Evolutionary conservation across 2,329 filamentous ascomycete genomes (phyloP), one percentile per base, ranked within the genome.

Genomic region (Podosphaera aphanis): DNA sequence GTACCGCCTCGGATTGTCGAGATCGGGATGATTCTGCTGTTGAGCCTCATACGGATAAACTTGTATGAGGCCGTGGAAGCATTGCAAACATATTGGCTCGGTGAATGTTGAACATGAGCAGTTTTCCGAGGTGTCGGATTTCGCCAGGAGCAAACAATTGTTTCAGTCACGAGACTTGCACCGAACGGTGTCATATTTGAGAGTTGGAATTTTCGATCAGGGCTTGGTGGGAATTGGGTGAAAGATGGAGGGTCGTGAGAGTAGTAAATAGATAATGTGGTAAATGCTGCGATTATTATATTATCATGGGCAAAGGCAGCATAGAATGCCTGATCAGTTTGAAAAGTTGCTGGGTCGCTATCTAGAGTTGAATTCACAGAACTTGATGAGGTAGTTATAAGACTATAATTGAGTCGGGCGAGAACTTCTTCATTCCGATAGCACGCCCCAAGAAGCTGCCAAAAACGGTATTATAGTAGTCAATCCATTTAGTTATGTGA

Each of bases 221-320:
- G 59, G 53, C 62, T 58, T 3, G 62, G 65, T 18, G 65, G 65
- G 52, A 56, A 66, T 41, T 62, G 51, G 0, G 57, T 61, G 13
- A 69, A 54, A 41, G 55, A 58, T 1, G 67, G 66, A 1, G 66
- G 53, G 8, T 68, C 64, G 19, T 63, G 63, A 59, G 73, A 67
- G 53, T 73, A 71, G 50, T 73, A 66, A 20, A 74, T 50, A 11
- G 66, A 68, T 56, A 73, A 62, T 2, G 70, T 68, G 0, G 67
- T 63, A 11, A 73, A 58, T 5, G 86, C 71, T 7, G 72, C 71
- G 25, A 73, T 71, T 73, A 93, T 84, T 57, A 79, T 76, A 60
- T 92, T 92, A 62, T 93, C 85, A 61, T 93, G 85, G 49, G 77
- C 81, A 57, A 93, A 93, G 60, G 93, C 85, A 1, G 82, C 83